Percentiles rank a stretch among this genome's conserved stretches.
phyloP scores from a whole-genome alignment of 768 basidiomycete genomes.

The Pulveroboletus sp. region DNA sequence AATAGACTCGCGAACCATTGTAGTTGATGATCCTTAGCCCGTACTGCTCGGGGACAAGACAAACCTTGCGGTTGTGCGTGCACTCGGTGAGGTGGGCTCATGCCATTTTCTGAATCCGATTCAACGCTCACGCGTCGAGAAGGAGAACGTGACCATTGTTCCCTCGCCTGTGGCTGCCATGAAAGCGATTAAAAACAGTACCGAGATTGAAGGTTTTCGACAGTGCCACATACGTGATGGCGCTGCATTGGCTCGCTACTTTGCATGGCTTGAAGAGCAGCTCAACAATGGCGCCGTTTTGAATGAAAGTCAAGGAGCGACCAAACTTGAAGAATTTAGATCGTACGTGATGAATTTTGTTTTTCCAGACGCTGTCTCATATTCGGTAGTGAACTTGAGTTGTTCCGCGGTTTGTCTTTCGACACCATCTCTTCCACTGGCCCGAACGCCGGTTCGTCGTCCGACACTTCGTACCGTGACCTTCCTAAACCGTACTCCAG shows the following conservation, averaged over 20 bases:
- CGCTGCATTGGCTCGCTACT: conserved; percentile 81
- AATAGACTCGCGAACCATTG: not conserved
- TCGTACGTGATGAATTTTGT: conserved; percentile 48
- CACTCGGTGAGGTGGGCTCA: conserved; percentile 59
- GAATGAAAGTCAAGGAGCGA: conserved; percentile 78
- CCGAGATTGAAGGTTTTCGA: conserved; percentile 87
- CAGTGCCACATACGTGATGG: conserved; percentile 88
- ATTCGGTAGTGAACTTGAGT: conserved; percentile 56
- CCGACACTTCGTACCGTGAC: too few relatives aligned
- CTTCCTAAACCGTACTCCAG: conserved; percentile 40
- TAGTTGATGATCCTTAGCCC: conserved; percentile 41
- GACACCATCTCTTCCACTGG: conserved; percentile 90
- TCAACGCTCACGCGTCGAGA: conserved; percentile 4
- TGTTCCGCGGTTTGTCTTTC: conserved; percentile 89
- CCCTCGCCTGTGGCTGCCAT: conserved; percentile 75
- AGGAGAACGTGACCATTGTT: conserved; percentile 57
- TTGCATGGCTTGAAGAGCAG: conserved; percentile 91
- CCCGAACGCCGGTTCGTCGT: conserved; percentile 74
- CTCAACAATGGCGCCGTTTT: conserved; percentile 57
- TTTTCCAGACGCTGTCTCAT: not conserved
- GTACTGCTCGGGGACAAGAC: conserved; percentile 75
- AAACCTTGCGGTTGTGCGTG: conserved; percentile 77
- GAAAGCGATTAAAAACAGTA: conserved; percentile 76
- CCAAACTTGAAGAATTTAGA: conserved; percentile 73
- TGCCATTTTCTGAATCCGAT: not conserved